Evolutionary conservation across 139 green algal genomes (phyloP), one percentile per base, ranked within the genome.

Genomic region (Coelastrella sp.): DNA sequence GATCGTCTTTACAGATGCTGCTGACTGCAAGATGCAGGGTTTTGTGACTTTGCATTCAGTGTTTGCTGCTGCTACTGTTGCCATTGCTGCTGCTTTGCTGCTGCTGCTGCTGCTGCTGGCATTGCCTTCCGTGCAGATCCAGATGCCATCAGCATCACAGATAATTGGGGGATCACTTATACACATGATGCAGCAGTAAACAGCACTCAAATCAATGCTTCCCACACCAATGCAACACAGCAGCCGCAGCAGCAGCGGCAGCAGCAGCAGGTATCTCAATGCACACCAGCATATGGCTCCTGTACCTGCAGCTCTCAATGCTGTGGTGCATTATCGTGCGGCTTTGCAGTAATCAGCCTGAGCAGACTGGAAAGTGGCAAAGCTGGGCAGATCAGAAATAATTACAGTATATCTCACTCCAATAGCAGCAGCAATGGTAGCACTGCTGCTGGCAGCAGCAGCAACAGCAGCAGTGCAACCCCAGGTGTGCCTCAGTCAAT

Each of bases 291-390:
- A 51, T 75, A 41, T 79, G 27, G 27, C 72, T 77, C 37, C 53
- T 79, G 72, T 43, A 79, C 27, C 9, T 66, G 72, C 45, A 79
- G 72, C 43, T 25, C 13, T 9, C 21, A 41, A 2, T 79, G 72
- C 27, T 79, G 72, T 45, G 72, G 38, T 2, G 72, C 25, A 23
- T 27, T 62, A 15, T 41, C 64, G 0, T 79, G 72, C 30, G 72
- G 43, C 34, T 79, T 79, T 38, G 43, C 72, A 8, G 35, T n/a
- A n/a, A n/a, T n/a, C n/a, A n/a, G 21, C n/a, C 40, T 23, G 7
- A 9, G 21, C 2, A 27, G 53, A 19, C 53, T 32, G 21, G 53
- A 34, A 64, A 64, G 53, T 57, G 48, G 48, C 48, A 57, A 15
- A 57, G 1, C 48, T 23, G 48, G n/a, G n/a, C n/a, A n/a, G n/a